Evolutionary conservation across 2,329 filamentous ascomycete genomes (phyloP), one percentile per base, ranked within the genome.

Genomic region (Phialophora verrucosa): DNA sequence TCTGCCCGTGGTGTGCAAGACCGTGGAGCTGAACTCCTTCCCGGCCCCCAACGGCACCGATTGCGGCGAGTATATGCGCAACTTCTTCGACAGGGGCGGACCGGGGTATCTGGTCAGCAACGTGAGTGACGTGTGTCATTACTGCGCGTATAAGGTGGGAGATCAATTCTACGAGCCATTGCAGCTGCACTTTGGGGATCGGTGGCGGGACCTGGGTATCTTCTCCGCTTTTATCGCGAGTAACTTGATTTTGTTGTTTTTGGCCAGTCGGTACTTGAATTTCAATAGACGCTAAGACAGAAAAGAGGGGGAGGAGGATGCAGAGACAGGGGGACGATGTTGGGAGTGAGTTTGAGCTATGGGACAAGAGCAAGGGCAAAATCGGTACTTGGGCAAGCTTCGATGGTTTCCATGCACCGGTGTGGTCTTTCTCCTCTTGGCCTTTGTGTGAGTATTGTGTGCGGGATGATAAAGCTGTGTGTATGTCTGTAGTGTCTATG

Each of bases 191-290:
- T 96, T 89, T 73, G 80, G 81, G 51, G 78, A 91, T 70, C 82
- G 92, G 17, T 96, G 92, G 92, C 85, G 92, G 63, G 92, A 97
- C 72, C 69, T 95, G 64, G 93, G 92, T 1, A 96, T 96, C 68
- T 90, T 89, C 71, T 72, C 85, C 35, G 90, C 88, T 0, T 96
- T 93, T 74, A 84, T 96, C 61, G 91, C 79, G 14, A 92, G 89
- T 75, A 96, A 96, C 65, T 61, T 73, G 69, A 66, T 73, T 17
- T 47, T 74, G 32, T 58, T 74, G 61, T 74, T 74, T 59, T 50
- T 73, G 32, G 72, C 69, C 2, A 71, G 69, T 47, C 61, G 72
- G 20, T 74, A 73, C 63, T 65, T 74, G 59, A 74, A 74, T 56
- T 74, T 73, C 58, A 73, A 74, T 57, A 65, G 70, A 58, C 59